Base-by-base conservation (phyloP, 805 yeast species). In the Jamesozyma spencerorum region DNA sequence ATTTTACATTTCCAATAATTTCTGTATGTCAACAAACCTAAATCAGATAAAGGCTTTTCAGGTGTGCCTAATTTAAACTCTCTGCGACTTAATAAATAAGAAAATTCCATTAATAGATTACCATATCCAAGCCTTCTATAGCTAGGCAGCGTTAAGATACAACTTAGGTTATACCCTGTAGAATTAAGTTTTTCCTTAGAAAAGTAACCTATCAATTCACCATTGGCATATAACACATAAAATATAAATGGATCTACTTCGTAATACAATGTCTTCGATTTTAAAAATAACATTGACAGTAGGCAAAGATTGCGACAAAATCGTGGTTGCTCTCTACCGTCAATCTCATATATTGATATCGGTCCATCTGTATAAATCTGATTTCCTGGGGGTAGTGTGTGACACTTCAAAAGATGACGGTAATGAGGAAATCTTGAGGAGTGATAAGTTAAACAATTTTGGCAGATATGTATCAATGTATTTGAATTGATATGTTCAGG, bases 161-260 rank as follows among this genome's bases (percentile, higher is more conserved):
- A 92, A 44, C 94, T 81, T 18, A 92, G 77, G 53, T 90, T 90
- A 57, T 84, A 86, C 48, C 75, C 79, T 0, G 90, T 76, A 24
- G 79, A 72, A 47, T 79, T 81, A 44, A 82, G 66, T 43, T 72
- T 72, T 53, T 88, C 96, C 53, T 92, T 92, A 18, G 95, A 84
- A 57, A 92, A 92, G 60, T 92, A 92, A 0, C 98, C 98, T 30
- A 88, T 88, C 62, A 92, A 83, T 54, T 85, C 13, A 11, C 45
- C 47, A 18, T 53, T 51, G 48, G 83, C 92, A 4, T 90, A 83
- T 34, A 92, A 62, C 2, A 88, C 77, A 61, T 90, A 92, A 56
- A 92, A 92, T 56, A 83, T 74, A 52, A 90, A 90, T 1, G 97
- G 96, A 59, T 92, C 96, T 34, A 90, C 97, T 54, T 92, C 97